Evolutionary conservation across 1,284 basidiomycete genomes (phyloP).

Genomic region (Puccinia coronata): DNA sequence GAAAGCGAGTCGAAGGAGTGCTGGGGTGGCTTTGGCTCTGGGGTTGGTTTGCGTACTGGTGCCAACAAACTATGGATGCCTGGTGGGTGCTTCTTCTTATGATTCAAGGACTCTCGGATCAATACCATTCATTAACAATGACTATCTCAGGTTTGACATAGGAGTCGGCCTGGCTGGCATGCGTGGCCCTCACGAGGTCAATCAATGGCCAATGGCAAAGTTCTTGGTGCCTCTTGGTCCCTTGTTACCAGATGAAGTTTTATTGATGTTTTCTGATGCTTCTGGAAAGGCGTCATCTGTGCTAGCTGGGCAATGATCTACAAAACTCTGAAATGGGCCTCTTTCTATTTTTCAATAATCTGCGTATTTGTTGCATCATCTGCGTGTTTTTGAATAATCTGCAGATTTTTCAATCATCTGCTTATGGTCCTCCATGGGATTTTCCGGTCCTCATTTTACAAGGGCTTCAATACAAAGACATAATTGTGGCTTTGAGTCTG

Average conservation of each 20-base stretch:
- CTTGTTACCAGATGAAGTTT: slow-evolving; percentile 22
- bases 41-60: slow-evolving; percentile 19
- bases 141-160: slow-evolving; percentile 8
- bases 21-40: slow-evolving; percentile 28
- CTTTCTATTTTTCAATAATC: too few species aligned
- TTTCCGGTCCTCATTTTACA: too few species aligned
- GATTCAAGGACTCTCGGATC: not conserved
- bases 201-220: slow-evolving; percentile 29
- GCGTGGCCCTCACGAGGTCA: slow-evolving; percentile 9
- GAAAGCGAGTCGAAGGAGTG: slow-evolving; percentile 21
- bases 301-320: not conserved
- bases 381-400: too few species aligned
- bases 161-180: slow-evolving; percentile 31
- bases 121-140: not conserved
- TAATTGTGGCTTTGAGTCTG: too few species aligned
- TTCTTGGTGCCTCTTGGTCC: slow-evolving; percentile 42
- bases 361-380: too few species aligned
- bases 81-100: slow-evolving; percentile 28
- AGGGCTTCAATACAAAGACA: too few species aligned
- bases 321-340: too few species aligned
- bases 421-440: too few species aligned
- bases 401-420: too few species aligned
- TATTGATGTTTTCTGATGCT: slow-evolving; percentile 1
- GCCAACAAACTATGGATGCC: slow-evolving; percentile 19
- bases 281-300: not conserved